Evolutionary conservation across 352 stramenopile genomes (phyloP), one percentile per base, ranked within the genome.

Genomic region (Phytophthora kernoviae): DNA sequence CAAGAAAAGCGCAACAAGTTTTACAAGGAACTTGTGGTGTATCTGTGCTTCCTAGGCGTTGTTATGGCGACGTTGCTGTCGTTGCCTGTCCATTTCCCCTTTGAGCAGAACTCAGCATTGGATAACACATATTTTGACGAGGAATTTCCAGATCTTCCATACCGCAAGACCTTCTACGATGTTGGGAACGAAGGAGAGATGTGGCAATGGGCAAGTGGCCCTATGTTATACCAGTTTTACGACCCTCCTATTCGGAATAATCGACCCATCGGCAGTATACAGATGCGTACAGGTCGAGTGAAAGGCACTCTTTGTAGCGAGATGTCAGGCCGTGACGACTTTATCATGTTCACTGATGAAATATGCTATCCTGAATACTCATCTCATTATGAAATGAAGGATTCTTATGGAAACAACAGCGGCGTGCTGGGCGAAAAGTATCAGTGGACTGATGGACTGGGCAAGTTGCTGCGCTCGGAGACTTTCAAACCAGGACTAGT

Each of bases 1-100:
- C 81, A 91, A 51, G 84, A 91, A 62, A 91, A 91, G 53, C 79
- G 82, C 68, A 91, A 90, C 67, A 87, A 87, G 48, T 91, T 91
- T 40, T 93, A 93, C 76, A 78, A 81, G 54, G 84, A 93, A 34
- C 63, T 93, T 15, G 54, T 93, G 12, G 68, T 91, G 10, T 93
- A 93, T 54, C 43, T 93, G 50, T 67, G 79, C 39, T 93, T 93
- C 53, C 66, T 93, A 33, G 64, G 58, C 7, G 67, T 91, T 11
- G 58, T 93, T 15, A 80, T 91, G 70, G 56, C 68, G 32, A 84
- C 81, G 32, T 50, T 93, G 20, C 68, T 88, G 33, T 84, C 79
- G 43, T 58, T 93, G 40, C 83, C 83, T 14, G 51, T 93, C 24
- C 81, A 93, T 42, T 89, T 86, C 47, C 83, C 81, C 6, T 91